phyloP scores from a whole-genome alignment of 2,329 filamentous ascomycete genomes.

The Tolypocladium amazonense region DNA sequence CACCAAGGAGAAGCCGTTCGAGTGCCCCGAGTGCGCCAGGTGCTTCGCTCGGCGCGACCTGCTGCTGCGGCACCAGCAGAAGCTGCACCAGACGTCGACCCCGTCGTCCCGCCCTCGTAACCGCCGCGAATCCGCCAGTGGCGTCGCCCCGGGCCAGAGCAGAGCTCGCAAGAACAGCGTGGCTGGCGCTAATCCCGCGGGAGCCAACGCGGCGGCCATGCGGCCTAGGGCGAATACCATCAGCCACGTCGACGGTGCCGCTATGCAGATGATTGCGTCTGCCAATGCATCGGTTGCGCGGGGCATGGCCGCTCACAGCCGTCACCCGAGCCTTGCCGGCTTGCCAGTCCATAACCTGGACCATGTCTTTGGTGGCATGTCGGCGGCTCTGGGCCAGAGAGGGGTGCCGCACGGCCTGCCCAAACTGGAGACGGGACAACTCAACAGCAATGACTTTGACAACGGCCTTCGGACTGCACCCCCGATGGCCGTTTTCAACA shows the following conservation, averaged over 20 bases:
- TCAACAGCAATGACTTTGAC: slow-evolving; percentile 53
- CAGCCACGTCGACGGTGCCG: slow-evolving; percentile 74
- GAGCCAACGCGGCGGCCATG: slow-evolving; percentile 47
- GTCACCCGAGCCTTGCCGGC: slow-evolving; percentile 65
- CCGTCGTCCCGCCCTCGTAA: slow-evolving; percentile 79
- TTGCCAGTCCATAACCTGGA: slow-evolving; percentile 48
- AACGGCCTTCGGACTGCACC: slow-evolving; percentile 72
- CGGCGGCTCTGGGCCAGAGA: slow-evolving; percentile 54
- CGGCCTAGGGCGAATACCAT: slow-evolving; percentile 92
- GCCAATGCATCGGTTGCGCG: slow-evolving; percentile 42
- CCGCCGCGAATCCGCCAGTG: slow-evolving; percentile 79
- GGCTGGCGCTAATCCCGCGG: slow-evolving; percentile 42
- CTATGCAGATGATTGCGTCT: slow-evolving; percentile 61
- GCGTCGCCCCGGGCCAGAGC: slow-evolving; percentile 54
- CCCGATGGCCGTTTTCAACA: slow-evolving; percentile 48
- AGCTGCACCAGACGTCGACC: slow-evolving; percentile 87
- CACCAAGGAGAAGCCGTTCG: slow-evolving; percentile 97
- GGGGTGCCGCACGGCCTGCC: slow-evolving; percentile 58
- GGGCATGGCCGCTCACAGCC: slow-evolving; percentile 48
- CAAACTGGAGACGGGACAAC: slow-evolving; percentile 70
- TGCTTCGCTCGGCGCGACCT: slow-evolving; percentile 93
- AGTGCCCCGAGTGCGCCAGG: slow-evolving; percentile 86
- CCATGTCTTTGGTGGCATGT: slow-evolving; percentile 64
- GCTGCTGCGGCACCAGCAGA: slow-evolving; percentile 91
- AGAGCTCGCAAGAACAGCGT: slow-evolving; percentile 90